Evolutionary conservation across 169 alveolate genomes (phyloP).

Genomic region (Cryptosporidium parvum): DNA sequence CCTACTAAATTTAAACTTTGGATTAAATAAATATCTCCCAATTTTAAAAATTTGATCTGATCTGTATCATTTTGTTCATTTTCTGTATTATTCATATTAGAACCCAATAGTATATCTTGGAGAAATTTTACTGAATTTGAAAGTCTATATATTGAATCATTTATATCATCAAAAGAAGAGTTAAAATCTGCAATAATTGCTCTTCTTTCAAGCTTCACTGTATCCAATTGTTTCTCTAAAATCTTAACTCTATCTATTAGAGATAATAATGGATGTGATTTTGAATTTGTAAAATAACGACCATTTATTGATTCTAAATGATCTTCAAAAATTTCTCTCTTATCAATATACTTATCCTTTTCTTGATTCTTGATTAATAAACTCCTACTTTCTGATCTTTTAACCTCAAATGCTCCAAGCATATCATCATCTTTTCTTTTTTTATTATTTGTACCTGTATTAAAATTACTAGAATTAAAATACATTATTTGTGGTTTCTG

Average conservation of each 20-base stretch:
- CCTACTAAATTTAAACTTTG: neutral
- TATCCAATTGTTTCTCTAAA: slow-evolving; percentile 39
- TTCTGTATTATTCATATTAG: slow-evolving; percentile 32
- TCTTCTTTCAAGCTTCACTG: slow-evolving; percentile 5
- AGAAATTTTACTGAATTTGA: slow-evolving; percentile 41
- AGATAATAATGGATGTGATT: slow-evolving; percentile 53
- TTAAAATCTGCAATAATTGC: slow-evolving; percentile 6
- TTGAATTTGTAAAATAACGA: neutral
- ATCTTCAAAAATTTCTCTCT: neutral
- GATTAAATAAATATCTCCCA: neutral
- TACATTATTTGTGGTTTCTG: slow-evolving; percentile 2
- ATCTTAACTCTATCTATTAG: slow-evolving; percentile 43
- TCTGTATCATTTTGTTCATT: neutral
- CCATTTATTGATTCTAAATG: neutral
- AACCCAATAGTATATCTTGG: slow-evolving; percentile 49
- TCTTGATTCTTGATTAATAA: neutral
- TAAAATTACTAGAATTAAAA: neutral
- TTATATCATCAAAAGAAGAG: neutral
- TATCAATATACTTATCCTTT: neutral
- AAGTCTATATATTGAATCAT: slow-evolving; percentile 25
- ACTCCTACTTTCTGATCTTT: neutral
- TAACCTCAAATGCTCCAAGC: neutral
- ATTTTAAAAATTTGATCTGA: neutral
- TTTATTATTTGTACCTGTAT: neutral
- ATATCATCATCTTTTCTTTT: neutral